Conservation (phyloP, 2,329 filamentous ascomycete genomes). For the Apiospora phragmitis region DNA sequence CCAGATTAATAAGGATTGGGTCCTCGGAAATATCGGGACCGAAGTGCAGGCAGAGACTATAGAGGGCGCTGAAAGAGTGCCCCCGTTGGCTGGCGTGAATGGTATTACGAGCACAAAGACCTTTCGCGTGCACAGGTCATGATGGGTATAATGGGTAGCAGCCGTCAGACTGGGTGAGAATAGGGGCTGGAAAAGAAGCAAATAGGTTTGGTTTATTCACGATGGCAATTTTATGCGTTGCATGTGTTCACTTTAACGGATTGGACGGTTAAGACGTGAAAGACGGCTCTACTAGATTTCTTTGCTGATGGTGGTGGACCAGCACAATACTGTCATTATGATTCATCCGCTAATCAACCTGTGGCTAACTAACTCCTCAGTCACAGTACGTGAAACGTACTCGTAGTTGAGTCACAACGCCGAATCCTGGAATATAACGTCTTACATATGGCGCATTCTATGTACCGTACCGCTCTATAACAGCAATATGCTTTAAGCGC, state of each 20-base stretch:
- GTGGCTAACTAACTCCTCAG: not conserved
- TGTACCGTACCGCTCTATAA: not conserved
- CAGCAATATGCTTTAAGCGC: fast-evolving
- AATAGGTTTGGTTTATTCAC: not conserved
- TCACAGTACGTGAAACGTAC: not conserved
- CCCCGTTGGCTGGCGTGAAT: not conserved
- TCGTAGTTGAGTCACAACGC: not conserved
- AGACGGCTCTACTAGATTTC: too few relatives aligned
- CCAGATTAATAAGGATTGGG: not conserved
- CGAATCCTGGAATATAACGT: not conserved
- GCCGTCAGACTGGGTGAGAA: too few relatives aligned
- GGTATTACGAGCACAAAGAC: not conserved
- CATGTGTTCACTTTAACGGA: too few relatives aligned
- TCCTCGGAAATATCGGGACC: not conserved
- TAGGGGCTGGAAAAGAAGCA: not conserved
- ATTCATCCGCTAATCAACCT: not conserved
- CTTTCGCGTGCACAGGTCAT: not conserved
- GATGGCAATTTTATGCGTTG: not conserved
- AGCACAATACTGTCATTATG: not conserved
- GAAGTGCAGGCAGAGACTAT: not conserved
- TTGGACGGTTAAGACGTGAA: too few relatives aligned
- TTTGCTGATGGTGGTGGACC: not conserved
- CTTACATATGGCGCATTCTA: not conserved
- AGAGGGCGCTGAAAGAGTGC: not conserved
- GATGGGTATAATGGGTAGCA: not conserved